Percentiles rank a stretch among this genome's conserved stretches.
Conservation (phyloP, 2,329 filamentous ascomycete species). For the Exophiala calicioides region DNA sequence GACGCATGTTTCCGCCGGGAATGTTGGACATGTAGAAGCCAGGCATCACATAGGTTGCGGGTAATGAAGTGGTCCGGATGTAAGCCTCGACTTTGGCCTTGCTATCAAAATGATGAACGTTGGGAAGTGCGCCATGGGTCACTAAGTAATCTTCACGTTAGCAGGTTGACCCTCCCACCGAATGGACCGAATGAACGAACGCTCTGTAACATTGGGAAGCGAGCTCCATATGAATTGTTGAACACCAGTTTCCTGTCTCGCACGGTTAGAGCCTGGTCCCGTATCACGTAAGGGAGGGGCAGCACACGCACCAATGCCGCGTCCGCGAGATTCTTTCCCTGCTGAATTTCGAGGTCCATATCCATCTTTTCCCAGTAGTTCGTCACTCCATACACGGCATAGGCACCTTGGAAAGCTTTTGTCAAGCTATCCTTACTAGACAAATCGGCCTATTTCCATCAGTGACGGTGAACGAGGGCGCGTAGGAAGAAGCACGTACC, state of each 20-base stretch:
- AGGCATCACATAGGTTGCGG: conserved; percentile 43
- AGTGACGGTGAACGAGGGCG: too few species aligned
- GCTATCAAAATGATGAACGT: conserved; percentile 42
- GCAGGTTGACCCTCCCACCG: neutral
- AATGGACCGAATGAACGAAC: neutral
- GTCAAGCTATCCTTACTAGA: conserved; percentile 41
- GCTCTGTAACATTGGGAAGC: conserved; percentile 34
- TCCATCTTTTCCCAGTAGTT: conserved; percentile 44
- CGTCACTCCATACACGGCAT: conserved; percentile 54
- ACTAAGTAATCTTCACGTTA: conserved; percentile 8
- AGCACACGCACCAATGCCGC: too few species aligned
- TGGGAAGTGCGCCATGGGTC: conserved; percentile 37
- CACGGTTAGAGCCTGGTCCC: too few species aligned
- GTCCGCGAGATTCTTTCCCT: conserved; percentile 42
- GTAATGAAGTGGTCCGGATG: conserved; percentile 37
- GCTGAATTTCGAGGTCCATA: conserved; percentile 39
- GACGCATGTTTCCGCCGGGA: conserved; percentile 35
- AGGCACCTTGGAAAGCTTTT: conserved; percentile 44
- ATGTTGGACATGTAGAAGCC: conserved; percentile 49
- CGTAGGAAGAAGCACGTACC: too few species aligned
- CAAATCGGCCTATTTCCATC: conserved; percentile 49
- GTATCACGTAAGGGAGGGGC: too few species aligned
- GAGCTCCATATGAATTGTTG: conserved; percentile 45
- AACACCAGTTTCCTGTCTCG: conserved; percentile 35
- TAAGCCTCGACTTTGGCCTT: conserved; percentile 45